phyloP scores from a whole-genome alignment of 2,329 filamentous ascomycete genomes.

The Neodidymelliopsis sp. region DNA sequence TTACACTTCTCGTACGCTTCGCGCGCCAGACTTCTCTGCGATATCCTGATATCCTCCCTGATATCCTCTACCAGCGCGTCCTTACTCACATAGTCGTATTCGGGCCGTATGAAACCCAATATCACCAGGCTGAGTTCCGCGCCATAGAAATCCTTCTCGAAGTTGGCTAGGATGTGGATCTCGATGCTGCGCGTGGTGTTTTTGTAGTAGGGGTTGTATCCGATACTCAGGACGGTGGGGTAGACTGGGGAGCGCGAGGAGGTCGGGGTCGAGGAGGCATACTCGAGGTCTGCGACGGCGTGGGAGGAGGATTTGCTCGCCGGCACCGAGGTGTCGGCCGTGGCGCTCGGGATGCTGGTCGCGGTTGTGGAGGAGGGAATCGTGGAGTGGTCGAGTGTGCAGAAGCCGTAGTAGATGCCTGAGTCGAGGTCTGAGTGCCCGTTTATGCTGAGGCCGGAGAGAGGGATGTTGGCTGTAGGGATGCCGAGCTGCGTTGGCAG shows the following conservation, averaged over 20 bases:
- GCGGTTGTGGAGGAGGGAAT: constrained; percentile 43
- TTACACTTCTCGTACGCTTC: constrained; percentile 65
- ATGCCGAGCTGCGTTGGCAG: constrained; percentile 77
- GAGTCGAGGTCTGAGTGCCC: constrained; percentile 67
- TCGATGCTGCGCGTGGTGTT: constrained; percentile 87
- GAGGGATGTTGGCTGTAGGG: constrained; percentile 87
- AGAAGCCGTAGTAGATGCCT: constrained; percentile 95
- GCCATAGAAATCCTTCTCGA: constrained; percentile 84
- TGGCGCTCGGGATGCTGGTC: constrained; percentile 28
- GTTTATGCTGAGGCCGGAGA: constrained; percentile 74
- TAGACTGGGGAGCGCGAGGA: constrained; percentile 22
- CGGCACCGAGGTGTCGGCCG: constrained; percentile 20
- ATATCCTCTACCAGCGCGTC: constrained; percentile 91
- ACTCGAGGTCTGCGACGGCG: constrained; percentile 37
- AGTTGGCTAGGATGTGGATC: constrained; percentile 84
- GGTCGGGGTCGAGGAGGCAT: constrained; percentile 24
- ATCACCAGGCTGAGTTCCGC: constrained; percentile 80
- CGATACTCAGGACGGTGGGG: constrained; percentile 54
- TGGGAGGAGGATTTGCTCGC: constrained; percentile 34
- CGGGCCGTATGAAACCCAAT: constrained; percentile 85
- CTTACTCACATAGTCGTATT: constrained; percentile 84
- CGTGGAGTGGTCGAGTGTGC: constrained; percentile 68
- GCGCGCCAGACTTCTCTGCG: constrained; percentile 73
- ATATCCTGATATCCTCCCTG: constrained; percentile 84
- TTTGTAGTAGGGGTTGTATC: constrained; percentile 97